These are phyloP conservation scores for Caryopteris hybrid DNA, from an alignment of 305 asterid genomes.

Conservation along the genomic window DNA sequence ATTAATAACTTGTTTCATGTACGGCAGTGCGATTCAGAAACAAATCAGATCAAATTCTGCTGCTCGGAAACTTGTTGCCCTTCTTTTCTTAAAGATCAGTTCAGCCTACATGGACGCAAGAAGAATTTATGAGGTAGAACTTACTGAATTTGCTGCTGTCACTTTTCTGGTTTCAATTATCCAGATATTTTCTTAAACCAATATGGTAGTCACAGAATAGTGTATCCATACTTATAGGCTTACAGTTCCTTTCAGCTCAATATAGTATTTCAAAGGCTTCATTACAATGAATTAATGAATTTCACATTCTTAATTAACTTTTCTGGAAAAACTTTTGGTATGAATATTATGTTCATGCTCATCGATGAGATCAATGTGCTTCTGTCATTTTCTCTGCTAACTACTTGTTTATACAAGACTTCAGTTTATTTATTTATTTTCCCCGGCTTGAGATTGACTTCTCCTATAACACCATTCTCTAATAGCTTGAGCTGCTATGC, in stretches of 20 bases:
- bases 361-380: neutral
- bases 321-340: neutral
- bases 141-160: slow-evolving; percentile 12
- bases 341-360: neutral
- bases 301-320: neutral
- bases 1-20: slow-evolving; percentile 15
- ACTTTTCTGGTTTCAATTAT: slow-evolving; percentile 7
- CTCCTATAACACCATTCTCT: neutral
- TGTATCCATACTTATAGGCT: neutral
- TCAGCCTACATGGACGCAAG: slow-evolving; percentile 82
- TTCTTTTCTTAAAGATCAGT: slow-evolving; percentile 70
- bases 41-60: slow-evolving; percentile 66
- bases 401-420: neutral
- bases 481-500: neutral
- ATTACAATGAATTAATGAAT: neutral
- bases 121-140: slow-evolving; percentile 79
- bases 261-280: neutral
- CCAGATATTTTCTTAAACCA: neutral
- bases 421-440: neutral
- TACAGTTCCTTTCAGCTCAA: neutral
- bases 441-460: neutral
- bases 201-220: neutral
- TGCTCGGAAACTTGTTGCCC: slow-evolving; percentile 66
- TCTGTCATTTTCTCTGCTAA: neutral
- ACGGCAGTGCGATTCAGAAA: slow-evolving; percentile 81